Conservation (phyloP, 495 filamentous ascomycete species). For the Neurospora hispaniola region DNA sequence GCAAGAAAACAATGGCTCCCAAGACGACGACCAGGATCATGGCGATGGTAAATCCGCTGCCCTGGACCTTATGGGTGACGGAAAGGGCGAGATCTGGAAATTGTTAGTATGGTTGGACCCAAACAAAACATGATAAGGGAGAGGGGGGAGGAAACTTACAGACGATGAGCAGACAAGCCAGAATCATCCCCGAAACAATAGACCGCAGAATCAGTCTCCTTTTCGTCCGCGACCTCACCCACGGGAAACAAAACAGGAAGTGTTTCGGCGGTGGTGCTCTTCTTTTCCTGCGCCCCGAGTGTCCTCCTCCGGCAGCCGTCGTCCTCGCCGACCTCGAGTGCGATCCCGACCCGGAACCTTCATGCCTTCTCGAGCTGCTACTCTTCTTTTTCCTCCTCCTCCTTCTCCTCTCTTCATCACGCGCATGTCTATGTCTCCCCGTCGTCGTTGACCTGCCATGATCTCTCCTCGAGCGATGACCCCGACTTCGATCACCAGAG, state of each 20-base stretch:
- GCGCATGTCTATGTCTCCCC: neutral
- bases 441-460: neutral
- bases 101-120: neutral
- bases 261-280: constrained; percentile 21
- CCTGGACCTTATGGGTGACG: constrained; percentile 44
- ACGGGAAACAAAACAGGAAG: constrained; percentile 42
- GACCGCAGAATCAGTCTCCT: constrained; percentile 47
- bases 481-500: neutral
- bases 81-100: constrained; percentile 56
- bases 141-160: constrained; percentile 36
- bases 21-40: constrained; percentile 65
- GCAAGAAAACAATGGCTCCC: constrained; percentile 67
- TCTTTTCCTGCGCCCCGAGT: neutral
- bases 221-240: constrained; percentile 41
- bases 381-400: constrained; percentile 3
- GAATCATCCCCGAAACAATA: constrained; percentile 44
- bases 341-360: neutral
- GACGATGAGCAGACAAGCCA: constrained; percentile 43
- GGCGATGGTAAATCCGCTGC: constrained; percentile 59
- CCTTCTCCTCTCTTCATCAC: neutral
- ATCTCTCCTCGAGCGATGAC: neutral
- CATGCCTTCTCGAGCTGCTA: neutral
- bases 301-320: neutral
- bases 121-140: neutral
- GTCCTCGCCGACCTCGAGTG: neutral